Conservation (phyloP, 306 rosid species). For the Vigna trinervia region DNA sequence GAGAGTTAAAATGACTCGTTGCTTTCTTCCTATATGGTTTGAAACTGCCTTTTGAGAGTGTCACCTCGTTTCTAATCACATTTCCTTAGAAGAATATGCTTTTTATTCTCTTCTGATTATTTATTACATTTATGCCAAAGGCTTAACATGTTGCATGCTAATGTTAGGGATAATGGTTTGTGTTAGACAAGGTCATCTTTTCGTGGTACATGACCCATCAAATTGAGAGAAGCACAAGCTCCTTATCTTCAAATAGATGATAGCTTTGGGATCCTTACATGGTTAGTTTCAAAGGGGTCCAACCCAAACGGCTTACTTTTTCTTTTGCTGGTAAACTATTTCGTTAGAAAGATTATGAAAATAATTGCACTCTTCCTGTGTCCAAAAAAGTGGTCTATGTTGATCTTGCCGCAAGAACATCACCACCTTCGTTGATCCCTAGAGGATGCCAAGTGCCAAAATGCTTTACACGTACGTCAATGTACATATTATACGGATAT, state of each 20-base stretch:
- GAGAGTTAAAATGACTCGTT: slow-evolving; percentile 64
- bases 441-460: slow-evolving; percentile 23
- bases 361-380: slow-evolving; percentile 2
- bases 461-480: slow-evolving; percentile 25
- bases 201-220: not conserved
- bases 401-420: not conserved
- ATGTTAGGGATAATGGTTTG: slow-evolving; percentile 11
- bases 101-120: slow-evolving; percentile 23
- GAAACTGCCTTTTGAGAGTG: slow-evolving; percentile 53
- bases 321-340: slow-evolving; percentile 20
- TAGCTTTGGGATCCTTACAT: not conserved
- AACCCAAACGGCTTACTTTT: slow-evolving; percentile 5
- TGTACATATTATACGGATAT: slow-evolving; percentile 23
- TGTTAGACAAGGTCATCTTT: not conserved
- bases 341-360: slow-evolving; percentile 23
- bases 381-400: slow-evolving; percentile 22
- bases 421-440: slow-evolving; percentile 46
- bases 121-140: slow-evolving; percentile 27
- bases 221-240: not conserved
- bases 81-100: slow-evolving; percentile 48
- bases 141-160: slow-evolving; percentile 11
- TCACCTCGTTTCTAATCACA: slow-evolving; percentile 38
- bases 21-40: slow-evolving; percentile 60
- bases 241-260: slow-evolving; percentile 19
- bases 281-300: slow-evolving; percentile 23